Evolutionary conservation across 108 stramenopile species (phyloP), one percentile per base, ranked within the genome.

Genomic region (Poteriospumella lacustris): DNA sequence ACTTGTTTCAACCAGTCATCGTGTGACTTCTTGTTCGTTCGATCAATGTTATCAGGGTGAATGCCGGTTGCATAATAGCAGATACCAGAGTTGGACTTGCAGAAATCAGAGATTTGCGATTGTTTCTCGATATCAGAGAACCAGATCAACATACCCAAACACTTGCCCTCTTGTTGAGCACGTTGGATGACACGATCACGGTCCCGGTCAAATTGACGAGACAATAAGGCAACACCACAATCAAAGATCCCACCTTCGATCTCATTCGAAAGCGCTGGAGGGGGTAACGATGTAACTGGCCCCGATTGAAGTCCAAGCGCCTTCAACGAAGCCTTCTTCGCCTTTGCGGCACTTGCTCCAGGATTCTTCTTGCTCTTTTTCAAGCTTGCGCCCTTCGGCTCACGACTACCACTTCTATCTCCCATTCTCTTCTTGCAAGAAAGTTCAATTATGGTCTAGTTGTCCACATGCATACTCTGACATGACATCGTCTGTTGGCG

Each of bases 331-430:
- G 15, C 29, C 24, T 64, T 73, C 47, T 42, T 42, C 5, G 36
- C 41, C 31, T 73, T 73, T 26, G 36, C 41, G 3, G 47, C 70
- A 52, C 15, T 42, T 12, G 41, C 43, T 34, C 70, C 70, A 73
- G 70, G 70, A 73, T 73, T 73, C 47, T 73, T 73, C 41, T 73
- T 73, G 41, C 43, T 73, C 36, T 73, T 56, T 38, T 73, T 73
- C 31, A 73, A 73, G 36, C 44, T 52, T 12, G 47, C 47, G 3
- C 70, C 70, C 36, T 73, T 73, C 3, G 70, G 70, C 31, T 73
- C 70, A 33, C 70, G 3, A 34, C 70, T 31, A 26, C 70, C 70
- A 73, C 70, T 56, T 34, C 70, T 5, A 42, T 73, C 70, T 73
- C 70, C 70, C 70, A 73, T 73, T n/a, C n/a, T n/a, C n/a, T n/a